phyloP scores from a whole-genome alignment of 2,329 filamentous ascomycete species.

The Fusarium brachygibbosum region DNA sequence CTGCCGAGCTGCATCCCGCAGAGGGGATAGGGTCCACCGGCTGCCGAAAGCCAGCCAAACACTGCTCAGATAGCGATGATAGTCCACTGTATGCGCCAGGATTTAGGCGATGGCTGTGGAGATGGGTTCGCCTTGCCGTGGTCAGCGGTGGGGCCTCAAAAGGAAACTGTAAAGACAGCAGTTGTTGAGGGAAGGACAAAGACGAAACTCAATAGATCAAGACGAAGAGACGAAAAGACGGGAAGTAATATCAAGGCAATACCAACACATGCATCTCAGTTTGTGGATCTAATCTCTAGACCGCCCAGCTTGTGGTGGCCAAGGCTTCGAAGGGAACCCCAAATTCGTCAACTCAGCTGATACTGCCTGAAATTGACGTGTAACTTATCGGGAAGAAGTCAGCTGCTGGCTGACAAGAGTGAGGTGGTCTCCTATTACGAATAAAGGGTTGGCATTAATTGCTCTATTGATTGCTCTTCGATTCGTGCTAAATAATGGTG shows the following conservation, averaged over 20 bases:
- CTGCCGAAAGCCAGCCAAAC: constrained; percentile 27
- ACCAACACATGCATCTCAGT: not conserved
- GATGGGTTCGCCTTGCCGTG: constrained; percentile 45
- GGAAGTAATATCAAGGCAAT: not conserved
- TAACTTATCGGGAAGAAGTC: not conserved
- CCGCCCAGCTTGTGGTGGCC: constrained; percentile 6
- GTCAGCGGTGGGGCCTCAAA: constrained; percentile 34
- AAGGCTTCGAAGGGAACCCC: not conserved
- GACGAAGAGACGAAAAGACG: not conserved
- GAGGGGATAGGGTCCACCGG: constrained; percentile 21
- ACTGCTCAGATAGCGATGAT: constrained; percentile 16
- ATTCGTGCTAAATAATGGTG: not conserved
- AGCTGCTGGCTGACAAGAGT: constrained; percentile 28
- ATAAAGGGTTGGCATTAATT: not conserved
- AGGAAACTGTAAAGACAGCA: not conserved
- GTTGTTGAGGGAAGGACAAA: constrained; percentile 7
- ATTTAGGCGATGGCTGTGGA: constrained; percentile 41
- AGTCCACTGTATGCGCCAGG: constrained; percentile 30
- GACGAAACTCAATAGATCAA: not conserved
- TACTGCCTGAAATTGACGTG: constrained; percentile 3
- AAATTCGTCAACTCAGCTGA: constrained; percentile 6
- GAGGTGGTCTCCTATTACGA: constrained; percentile 33
- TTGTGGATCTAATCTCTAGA: constrained; percentile 1
- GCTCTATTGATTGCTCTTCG: no score
- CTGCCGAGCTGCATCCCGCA: constrained; percentile 40